Conservation (phyloP, 208 protist genomes). For the Novymonas esmeraldas region DNA sequence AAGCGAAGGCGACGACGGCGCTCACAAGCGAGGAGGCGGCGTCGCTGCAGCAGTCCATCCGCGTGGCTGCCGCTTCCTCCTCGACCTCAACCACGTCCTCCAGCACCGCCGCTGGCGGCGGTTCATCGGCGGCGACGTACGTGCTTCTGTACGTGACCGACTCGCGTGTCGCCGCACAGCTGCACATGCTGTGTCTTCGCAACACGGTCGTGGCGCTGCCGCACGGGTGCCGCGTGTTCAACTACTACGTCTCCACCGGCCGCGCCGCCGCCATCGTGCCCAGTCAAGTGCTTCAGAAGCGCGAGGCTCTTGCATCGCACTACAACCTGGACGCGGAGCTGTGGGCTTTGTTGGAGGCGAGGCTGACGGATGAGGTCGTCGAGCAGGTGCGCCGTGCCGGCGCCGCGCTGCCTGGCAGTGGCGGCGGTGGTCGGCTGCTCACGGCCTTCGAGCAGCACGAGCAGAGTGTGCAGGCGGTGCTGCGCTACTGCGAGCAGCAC, state of each 20-base stretch:
- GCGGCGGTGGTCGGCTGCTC: slow-evolving; percentile 28
- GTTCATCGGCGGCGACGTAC: slow-evolving; percentile 13
- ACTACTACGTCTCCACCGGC: slow-evolving; percentile 36
- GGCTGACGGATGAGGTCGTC: slow-evolving; percentile 23
- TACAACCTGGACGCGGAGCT: slow-evolving; percentile 79
- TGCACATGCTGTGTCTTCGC: slow-evolving; percentile 65
- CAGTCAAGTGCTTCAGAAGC: slow-evolving; percentile 51
- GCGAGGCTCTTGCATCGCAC: slow-evolving; percentile 44
- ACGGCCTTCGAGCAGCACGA: slow-evolving; percentile 53
- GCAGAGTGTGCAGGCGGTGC: slow-evolving; percentile 52
- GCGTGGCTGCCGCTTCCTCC: slow-evolving; percentile 6
- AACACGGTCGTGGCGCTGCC: slow-evolving; percentile 59
- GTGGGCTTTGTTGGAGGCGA: slow-evolving; percentile 44
- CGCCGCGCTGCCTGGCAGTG: neutral
- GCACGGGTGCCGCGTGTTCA: slow-evolving; percentile 45
- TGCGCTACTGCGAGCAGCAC: slow-evolving; percentile 67
- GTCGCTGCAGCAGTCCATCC: slow-evolving; percentile 38
- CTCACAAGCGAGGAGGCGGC: slow-evolving; percentile 36
- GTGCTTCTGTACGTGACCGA: slow-evolving; percentile 66
- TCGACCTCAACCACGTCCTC: neutral
- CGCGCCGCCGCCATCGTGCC: slow-evolving; percentile 41
- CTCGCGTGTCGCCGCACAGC: slow-evolving; percentile 68
- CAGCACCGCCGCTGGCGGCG: neutral
- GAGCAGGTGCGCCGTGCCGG: slow-evolving; percentile 22
- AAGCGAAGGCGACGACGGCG: slow-evolving; percentile 10